Percentiles rank a stretch among this genome's conserved stretches.
phyloP scores from a whole-genome alignment of 1,139 yeast species.

The Hanseniaspora sp. region DNA sequence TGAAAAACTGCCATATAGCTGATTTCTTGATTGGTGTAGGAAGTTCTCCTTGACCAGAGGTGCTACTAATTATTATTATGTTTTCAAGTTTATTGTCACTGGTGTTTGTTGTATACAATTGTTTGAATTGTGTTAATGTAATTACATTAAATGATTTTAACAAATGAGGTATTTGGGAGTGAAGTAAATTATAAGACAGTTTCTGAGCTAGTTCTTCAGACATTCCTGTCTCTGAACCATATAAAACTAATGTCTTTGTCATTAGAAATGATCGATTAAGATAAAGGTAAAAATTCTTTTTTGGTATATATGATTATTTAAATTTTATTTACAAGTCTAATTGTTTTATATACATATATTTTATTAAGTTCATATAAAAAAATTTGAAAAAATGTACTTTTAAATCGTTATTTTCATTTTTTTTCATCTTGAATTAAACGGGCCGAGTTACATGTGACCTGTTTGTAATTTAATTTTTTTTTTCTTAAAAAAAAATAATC shows the following conservation, averaged over 20 bases:
- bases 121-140: not conserved
- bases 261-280: conserved; percentile 7
- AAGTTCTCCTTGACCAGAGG: conserved; percentile 92
- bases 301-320: no score
- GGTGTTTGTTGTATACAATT: not conserved
- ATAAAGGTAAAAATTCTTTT: no score
- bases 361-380: no score
- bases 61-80: conserved; percentile 64
- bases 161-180: conserved; percentile 31
- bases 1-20: conserved; percentile 58
- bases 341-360: not conserved
- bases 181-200: conserved; percentile 45
- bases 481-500: not conserved
- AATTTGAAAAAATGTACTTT: no score
- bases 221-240: conserved; percentile 91
- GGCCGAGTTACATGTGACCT: no score
- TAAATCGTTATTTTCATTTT: no score
- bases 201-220: conserved; percentile 75
- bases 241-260: conserved; percentile 46
- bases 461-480: no score
- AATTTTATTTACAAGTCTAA: no score
- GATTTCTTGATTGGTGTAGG: conserved; percentile 59
- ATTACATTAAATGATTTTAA: not conserved
- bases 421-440: no score
- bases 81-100: conserved; percentile 28